phyloP scores from a whole-genome alignment of 2,329 filamentous ascomycete species.

The Alternaria arbusti region DNA sequence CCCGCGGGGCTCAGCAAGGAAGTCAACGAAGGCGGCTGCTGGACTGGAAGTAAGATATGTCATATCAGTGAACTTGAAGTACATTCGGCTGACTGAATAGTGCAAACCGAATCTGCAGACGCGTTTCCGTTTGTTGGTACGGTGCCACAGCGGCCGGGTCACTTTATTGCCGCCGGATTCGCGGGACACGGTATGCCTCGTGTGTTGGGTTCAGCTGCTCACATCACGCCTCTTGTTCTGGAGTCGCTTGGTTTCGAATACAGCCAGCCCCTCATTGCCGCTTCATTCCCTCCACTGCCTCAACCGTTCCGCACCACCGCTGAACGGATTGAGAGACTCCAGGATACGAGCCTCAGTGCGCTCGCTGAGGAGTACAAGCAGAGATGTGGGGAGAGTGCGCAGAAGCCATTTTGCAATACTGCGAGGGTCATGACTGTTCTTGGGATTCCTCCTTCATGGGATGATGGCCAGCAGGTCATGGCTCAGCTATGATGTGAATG shows the following conservation, averaged over 20 bases:
- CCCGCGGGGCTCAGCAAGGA: conserved; percentile 6
- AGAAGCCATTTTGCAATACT: conserved; percentile 14
- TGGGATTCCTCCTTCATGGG: not conserved
- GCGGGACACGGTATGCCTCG: conserved; percentile 17
- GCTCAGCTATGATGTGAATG: not conserved
- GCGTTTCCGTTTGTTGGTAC: conserved; percentile 14
- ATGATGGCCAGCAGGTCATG: not conserved
- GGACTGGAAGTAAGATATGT: conserved; percentile 12
- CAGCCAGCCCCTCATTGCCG: conserved; percentile 4
- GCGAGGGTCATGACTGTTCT: not conserved
- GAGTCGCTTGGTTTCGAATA: conserved; percentile 9
- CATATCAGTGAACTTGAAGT: not conserved
- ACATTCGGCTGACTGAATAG: not conserved
- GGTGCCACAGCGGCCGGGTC: conserved; percentile 2
- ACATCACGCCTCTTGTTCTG: conserved; percentile 11
- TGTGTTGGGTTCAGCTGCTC: conserved; percentile 10
- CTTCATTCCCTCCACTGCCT: conserved; percentile 10
- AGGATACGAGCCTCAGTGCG: not conserved
- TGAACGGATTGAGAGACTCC: conserved; percentile 9
- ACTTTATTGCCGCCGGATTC: conserved; percentile 15
- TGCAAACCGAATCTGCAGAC: conserved; percentile 8
- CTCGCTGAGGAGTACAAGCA: not conserved
- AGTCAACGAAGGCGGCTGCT: conserved; percentile 9
- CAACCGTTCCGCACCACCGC: conserved; percentile 11
- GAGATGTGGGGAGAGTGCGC: conserved; percentile 5